Evolutionary conservation across 75 land plant genomes (phyloP), one percentile per base, ranked within the genome.

Genomic region (Sequoia sempervirens): DNA sequence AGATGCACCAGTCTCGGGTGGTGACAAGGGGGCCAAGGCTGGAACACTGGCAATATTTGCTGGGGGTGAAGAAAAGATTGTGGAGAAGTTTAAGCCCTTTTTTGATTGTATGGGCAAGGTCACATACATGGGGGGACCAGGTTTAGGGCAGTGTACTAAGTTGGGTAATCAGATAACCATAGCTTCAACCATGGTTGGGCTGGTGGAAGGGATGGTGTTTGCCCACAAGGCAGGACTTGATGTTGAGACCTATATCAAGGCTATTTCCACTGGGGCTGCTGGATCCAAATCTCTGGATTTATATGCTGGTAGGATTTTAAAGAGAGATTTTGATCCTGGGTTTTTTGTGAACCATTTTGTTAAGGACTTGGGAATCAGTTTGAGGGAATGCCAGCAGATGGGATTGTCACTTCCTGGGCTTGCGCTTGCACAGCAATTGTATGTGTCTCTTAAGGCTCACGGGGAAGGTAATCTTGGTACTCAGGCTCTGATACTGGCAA

Each of bases 381-480:
- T 95, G 85, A 90, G 81, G 79, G 99, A 97, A 84, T 96, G 98
- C 88, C 85, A 92, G 86, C 84, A 83, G 34, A 91, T 93, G 96
- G 96, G 94, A n/a, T 73, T 97, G 70, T 86, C 93, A 23, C 84
- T 97, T 61, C 99, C 99, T 11, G 99, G 99, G 36, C 87, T 97
- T 83, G 99, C 98, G 4, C 85, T 97, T 80, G 99, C 99, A 64
- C 99, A 96, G 47, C 99, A 97, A 89, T 91, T 97, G 34, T 97
- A 96, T 83, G 80, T 96, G 79, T 94, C 98, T 26, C 84, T 97
- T 53, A 88, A 93, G 89, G 96, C 95, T 40, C 93, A 97, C 82
- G 96, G 94, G 17, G 98, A 97, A 84, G 99, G 99, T 6, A 83
- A 84, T 76, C 88, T 97, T 81, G 99, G 98, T 1, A 94, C 96